A percentile compares a stretch with the other conserved stretches of the same genome.
phyloP scores from a whole-genome alignment of 257 asterid species.

The Pogostemon cablin region DNA sequence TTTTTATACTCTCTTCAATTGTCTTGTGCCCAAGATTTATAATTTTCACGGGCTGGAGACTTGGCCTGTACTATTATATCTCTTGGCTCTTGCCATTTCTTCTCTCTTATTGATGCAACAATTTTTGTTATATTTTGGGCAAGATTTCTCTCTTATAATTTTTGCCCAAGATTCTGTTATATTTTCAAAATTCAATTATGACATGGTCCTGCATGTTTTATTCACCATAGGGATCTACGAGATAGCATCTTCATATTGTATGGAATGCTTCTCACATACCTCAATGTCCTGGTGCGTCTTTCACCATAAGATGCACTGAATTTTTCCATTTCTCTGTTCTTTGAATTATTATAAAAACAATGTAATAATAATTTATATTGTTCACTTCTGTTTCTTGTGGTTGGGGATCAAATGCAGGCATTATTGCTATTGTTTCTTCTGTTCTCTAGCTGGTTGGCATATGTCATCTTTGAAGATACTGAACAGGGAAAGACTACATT shows the following conservation, averaged over 20 bases:
- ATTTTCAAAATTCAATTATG: slow-evolving; percentile 20
- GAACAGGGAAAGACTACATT: slow-evolving; percentile 75
- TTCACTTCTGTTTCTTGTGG: slow-evolving; percentile 28
- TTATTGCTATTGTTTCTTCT: slow-evolving; percentile 78
- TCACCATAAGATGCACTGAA: slow-evolving; percentile 20
- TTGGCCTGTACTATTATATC: slow-evolving; percentile 15
- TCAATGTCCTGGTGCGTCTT: slow-evolving; percentile 82
- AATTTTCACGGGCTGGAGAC: not conserved
- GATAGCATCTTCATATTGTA: slow-evolving; percentile 71
- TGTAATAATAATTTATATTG: not conserved
- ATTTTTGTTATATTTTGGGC: too few relatives aligned
- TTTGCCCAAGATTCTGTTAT: not conserved
- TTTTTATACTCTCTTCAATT: not conserved
- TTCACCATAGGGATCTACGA: slow-evolving; percentile 67
- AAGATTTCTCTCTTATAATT: too few relatives aligned
- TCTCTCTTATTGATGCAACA: slow-evolving; percentile 1
- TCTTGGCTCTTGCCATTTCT: not conserved
- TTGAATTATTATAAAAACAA: not conserved
- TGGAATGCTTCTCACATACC: slow-evolving; percentile 91
- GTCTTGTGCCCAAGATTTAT: not conserved
- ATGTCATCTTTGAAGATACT: slow-evolving; percentile 94
- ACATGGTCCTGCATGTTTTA: slow-evolving; percentile 30
- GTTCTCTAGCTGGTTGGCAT: slow-evolving; percentile 96
- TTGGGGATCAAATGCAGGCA: slow-evolving; percentile 64
- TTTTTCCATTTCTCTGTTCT: slow-evolving; percentile 3